These are phyloP conservation scores for Globisporangium irregulare DNA, from an alignment of 352 stramenopile genomes.

Conservation along the genomic window DNA sequence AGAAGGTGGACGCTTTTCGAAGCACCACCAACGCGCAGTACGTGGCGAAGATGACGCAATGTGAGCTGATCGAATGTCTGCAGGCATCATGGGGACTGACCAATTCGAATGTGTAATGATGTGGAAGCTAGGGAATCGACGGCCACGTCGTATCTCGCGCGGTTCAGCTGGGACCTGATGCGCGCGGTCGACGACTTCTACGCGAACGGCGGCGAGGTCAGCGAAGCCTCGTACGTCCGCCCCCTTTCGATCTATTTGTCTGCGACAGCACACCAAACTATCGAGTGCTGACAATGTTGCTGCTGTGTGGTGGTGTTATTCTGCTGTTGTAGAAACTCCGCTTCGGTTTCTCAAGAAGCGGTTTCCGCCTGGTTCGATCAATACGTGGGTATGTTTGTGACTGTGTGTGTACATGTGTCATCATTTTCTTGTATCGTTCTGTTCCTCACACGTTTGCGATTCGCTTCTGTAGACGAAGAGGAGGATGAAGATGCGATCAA, in stretches of 20 bases:
- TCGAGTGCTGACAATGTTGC: not conserved
- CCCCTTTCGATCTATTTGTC: slow-evolving; percentile 11
- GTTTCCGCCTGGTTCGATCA: slow-evolving; percentile 67
- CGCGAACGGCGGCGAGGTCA: slow-evolving; percentile 47
- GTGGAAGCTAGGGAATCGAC: slow-evolving; percentile 44
- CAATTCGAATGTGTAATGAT: not conserved
- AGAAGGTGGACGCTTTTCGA: slow-evolving; percentile 69
- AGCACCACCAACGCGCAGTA: slow-evolving; percentile 75
- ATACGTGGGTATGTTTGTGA: slow-evolving; percentile 40
- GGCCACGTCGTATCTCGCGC: slow-evolving; percentile 70
- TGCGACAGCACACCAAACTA: not conserved
- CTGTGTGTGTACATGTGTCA: not conserved
- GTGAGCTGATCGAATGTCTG: not conserved
- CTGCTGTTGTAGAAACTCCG: not conserved
- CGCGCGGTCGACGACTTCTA: slow-evolving; percentile 80
- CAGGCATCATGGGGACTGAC: not conserved
- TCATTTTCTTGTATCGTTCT: not conserved
- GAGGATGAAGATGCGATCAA: slow-evolving; percentile 60
- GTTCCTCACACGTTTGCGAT: not conserved
- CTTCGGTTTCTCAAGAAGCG: slow-evolving; percentile 18
- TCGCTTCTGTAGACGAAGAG: slow-evolving; percentile 32
- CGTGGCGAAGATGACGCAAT: slow-evolving; percentile 6
- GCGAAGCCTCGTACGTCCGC: slow-evolving; percentile 7
- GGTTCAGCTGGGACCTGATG: slow-evolving; percentile 80
- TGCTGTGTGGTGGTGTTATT: not conserved